Evolutionary conservation across 1,139 yeast species (phyloP).

Genomic region (Suhomyces anneliseae): DNA sequence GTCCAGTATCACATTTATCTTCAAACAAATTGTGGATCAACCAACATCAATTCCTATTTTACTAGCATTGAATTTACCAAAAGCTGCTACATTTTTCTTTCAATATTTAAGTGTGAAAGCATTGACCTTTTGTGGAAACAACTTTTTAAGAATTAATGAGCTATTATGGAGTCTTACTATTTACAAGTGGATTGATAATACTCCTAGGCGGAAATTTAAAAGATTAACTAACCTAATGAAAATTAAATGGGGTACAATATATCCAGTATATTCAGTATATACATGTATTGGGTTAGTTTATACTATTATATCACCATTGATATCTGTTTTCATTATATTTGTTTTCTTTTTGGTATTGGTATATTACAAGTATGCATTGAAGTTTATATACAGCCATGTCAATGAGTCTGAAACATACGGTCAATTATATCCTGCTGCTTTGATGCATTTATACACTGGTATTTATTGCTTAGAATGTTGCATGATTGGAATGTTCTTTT

Average conservation of each 20-base stretch:
- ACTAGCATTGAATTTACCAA: conserved; percentile 74
- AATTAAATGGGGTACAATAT: conserved; percentile 74
- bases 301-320: conserved; percentile 75
- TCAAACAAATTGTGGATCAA: conserved; percentile 62
- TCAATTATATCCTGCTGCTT: conserved; percentile 66
- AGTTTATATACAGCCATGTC: conserved; percentile 49
- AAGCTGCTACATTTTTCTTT: conserved; percentile 78
- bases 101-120: conserved; percentile 74
- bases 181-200: conserved; percentile 41
- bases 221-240: conserved; percentile 45
- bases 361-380: conserved; percentile 69
- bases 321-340: conserved; percentile 60
- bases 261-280: conserved; percentile 73
- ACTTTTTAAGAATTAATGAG: conserved; percentile 55
- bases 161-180: conserved; percentile 41
- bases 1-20: conserved; percentile 70
- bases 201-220: conserved; percentile 60
- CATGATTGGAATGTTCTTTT: conserved; percentile 69
- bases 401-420: conserved; percentile 70
- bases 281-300: conserved; percentile 78
- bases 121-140: conserved; percentile 68
- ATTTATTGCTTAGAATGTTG: conserved; percentile 78
- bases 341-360: conserved; percentile 57
- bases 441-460: conserved; percentile 76
- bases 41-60: conserved; percentile 73